These are phyloP conservation scores for Phytopythium sindhum DNA, from an alignment of 352 stramenopile genomes.

Conservation along the genomic window DNA sequence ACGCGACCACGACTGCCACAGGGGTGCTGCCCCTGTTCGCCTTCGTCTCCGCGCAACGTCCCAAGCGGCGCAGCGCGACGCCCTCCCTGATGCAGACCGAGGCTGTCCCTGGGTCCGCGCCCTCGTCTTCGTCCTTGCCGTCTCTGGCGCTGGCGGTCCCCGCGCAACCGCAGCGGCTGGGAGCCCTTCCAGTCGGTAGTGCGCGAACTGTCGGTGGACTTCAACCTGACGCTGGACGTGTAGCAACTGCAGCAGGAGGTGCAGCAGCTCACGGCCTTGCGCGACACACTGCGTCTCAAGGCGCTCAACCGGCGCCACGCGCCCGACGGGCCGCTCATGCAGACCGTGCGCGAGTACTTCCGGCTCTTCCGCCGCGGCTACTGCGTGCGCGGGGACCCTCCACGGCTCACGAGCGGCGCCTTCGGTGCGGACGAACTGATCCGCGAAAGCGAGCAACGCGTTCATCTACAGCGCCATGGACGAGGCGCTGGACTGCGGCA, in stretches of 20 bases:
- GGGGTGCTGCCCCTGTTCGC: too few relatives aligned
- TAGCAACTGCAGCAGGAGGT: slow-evolving; percentile 27
- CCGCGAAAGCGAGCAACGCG: slow-evolving; percentile 19
- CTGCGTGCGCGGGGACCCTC: neutral
- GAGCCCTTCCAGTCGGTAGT: slow-evolving; percentile 25
- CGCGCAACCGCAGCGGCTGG: slow-evolving; percentile 13
- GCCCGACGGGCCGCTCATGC: slow-evolving; percentile 8
- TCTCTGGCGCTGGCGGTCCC: too few relatives aligned
- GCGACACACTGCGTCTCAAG: slow-evolving; percentile 7
- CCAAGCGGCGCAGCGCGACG: too few relatives aligned
- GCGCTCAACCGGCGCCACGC: slow-evolving; percentile 9
- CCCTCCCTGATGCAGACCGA: too few relatives aligned
- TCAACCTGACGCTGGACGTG: slow-evolving; percentile 39
- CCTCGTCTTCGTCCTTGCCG: too few relatives aligned
- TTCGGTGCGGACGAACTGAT: slow-evolving; percentile 10
- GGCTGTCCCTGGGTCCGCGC: too few relatives aligned
- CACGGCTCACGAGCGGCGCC: neutral
- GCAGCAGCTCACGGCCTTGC: slow-evolving; percentile 19
- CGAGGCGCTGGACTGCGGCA: slow-evolving; percentile 29
- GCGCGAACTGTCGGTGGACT: slow-evolving; percentile 26
- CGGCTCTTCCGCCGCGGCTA: slow-evolving; percentile 8
- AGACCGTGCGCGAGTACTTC: slow-evolving; percentile 13
- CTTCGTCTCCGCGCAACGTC: too few relatives aligned
- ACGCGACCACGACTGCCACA: too few relatives aligned
- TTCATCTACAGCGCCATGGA: slow-evolving; percentile 42